Evolutionary conservation across 2,329 filamentous ascomycete species (phyloP), one percentile per base, ranked within the genome.

Genomic region (Chrysoporthe austroafricana): DNA sequence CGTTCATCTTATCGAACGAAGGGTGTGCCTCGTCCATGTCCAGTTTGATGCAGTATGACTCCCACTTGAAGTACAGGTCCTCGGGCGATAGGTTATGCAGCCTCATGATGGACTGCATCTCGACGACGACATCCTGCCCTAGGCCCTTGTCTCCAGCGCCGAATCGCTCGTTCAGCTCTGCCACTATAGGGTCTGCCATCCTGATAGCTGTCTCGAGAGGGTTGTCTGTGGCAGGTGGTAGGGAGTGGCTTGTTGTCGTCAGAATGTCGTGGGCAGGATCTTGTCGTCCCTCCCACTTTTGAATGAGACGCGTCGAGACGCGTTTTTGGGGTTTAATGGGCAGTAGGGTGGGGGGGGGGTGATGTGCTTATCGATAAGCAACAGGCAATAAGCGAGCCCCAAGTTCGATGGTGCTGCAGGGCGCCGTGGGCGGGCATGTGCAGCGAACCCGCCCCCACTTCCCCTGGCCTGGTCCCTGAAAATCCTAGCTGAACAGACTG

Each of bases 21-120:
- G 92, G 81, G 69, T 85, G 89, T 70, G 90, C 89, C 67, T 93
- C 91, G 66, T 96, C 93, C 60, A 88, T 82, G 34, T 94, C 93
- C 90, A 98, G 94, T 79, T 95, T 97, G 77, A 99, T 91, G 79
- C 92, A 94, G 84, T 97, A 98, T 0, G 94, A 95, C 79, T 99
- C 96, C 96, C 96, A 99, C 85, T 98, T 98, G 88, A 93, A 97
- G 79, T 93, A 97, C 36, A 98, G 84, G 77, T 98, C 96, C 77
- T 98, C 90, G 44, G 90, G 85, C 18, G 89, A 88, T 69, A 98
- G 86, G 60, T 88, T 89, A 80, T 97, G 93, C 69, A 98, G 84
- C 65, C 90, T 89, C 81, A 96, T 86, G 77, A 97, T 96, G 68
- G 93, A 96, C 76, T 91, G 86, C 72, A 99, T 84, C 80, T 97